Evolutionary conservation across 352 stramenopile genomes (phyloP).

Genomic region (Halophytophthora batemanensis): DNA sequence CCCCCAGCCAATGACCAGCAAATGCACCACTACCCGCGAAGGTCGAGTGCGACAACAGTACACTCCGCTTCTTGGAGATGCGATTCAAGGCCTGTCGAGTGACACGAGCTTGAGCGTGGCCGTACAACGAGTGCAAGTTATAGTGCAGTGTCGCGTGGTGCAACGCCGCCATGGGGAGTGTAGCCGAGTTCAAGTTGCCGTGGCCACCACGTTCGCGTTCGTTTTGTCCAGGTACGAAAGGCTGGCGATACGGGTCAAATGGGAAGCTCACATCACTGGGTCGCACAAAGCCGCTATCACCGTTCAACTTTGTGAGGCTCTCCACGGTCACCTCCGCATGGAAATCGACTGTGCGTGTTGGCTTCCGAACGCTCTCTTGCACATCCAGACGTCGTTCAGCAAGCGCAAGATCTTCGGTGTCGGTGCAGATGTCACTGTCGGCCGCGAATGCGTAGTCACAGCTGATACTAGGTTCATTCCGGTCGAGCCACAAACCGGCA

Average conservation of each 20-base stretch:
- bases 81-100: conserved; percentile 47
- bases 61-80: conserved; percentile 53
- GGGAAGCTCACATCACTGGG: conserved; percentile 69
- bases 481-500: conserved; percentile 85
- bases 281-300: conserved; percentile 49
- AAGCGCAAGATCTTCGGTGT: conserved; percentile 10
- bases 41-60: conserved; percentile 69
- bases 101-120: conserved; percentile 50
- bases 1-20: conserved; percentile 56
- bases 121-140: conserved; percentile 86
- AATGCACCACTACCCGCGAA: conserved; percentile 66
- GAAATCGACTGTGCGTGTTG: conserved; percentile 1
- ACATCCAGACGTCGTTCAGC: neutral
- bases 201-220: conserved; percentile 29
- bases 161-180: conserved; percentile 67
- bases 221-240: conserved; percentile 65
- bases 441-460: conserved; percentile 50
- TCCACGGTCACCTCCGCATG: neutral
- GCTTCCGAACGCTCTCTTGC: conserved; percentile 1
- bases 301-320: conserved; percentile 7
- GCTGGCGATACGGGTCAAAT: conserved; percentile 80
- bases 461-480: conserved; percentile 72
- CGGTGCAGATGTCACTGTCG: conserved; percentile 34
- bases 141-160: conserved; percentile 78
- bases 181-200: conserved; percentile 77